Evolutionary conservation across 768 basidiomycete genomes (phyloP).

Genomic region (Mycena polygramma): DNA sequence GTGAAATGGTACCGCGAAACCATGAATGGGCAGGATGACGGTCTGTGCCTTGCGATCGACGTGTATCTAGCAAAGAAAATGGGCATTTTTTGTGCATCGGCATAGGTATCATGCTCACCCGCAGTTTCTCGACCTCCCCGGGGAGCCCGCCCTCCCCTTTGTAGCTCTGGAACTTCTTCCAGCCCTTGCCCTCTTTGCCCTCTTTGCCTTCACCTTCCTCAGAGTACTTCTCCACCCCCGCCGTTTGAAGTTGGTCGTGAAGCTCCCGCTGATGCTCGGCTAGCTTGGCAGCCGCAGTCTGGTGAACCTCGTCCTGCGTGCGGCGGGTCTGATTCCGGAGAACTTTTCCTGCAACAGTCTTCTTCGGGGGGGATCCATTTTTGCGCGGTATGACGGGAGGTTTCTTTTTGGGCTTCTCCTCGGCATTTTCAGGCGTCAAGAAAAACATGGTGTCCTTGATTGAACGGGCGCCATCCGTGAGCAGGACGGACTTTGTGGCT

Average conservation of each 20-base stretch:
- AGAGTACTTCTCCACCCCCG: constrained; percentile 87
- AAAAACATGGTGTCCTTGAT: constrained; percentile 92
- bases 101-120: constrained; percentile 63
- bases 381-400: constrained; percentile 61
- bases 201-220: constrained; percentile 81
- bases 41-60: constrained; percentile 94
- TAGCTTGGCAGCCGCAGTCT: constrained; percentile 82
- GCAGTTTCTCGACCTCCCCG: constrained; percentile 80
- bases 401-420: constrained; percentile 68
- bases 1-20: constrained; percentile 97
- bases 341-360: constrained; percentile 86
- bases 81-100: constrained; percentile 3
- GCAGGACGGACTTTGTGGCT: constrained; percentile 69
- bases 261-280: constrained; percentile 91
- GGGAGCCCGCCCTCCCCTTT: constrained; percentile 94
- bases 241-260: constrained; percentile 79
- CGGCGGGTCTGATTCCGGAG: constrained; percentile 92
- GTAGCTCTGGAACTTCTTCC: constrained; percentile 97
- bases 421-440: constrained; percentile 71
- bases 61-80: constrained; percentile 69
- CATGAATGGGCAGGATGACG: constrained; percentile 92
- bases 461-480: constrained; percentile 89
- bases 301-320: constrained; percentile 86
- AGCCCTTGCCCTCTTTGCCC: constrained; percentile 91
- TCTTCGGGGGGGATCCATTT: constrained; percentile 81